Evolutionary conservation across 2,329 filamentous ascomycete genomes (phyloP), one percentile per base, ranked within the genome.

Genomic region (Sporothrix luriei): DNA sequence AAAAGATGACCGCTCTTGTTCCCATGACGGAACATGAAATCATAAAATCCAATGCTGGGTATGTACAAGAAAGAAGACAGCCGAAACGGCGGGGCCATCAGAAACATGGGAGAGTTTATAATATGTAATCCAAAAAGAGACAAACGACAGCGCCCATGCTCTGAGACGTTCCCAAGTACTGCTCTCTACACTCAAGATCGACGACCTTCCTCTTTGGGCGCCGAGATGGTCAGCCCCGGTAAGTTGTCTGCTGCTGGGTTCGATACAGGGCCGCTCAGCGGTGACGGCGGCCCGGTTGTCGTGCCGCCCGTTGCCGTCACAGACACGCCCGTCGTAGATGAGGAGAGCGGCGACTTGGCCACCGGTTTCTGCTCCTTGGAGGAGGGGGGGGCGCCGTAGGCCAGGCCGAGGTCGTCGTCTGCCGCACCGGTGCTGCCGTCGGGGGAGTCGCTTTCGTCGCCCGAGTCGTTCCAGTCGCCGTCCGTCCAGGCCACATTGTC

Each of bases 401-500:
- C 38, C 5, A 62, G n/a, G 38, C 14, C 9, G 33, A 33, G 38
- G n/a, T 62, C 57, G 1, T 62, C 57, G 11, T 62, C 57, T 9
- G 21, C 38, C 21, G 57, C 57, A 10, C 38, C 57, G 3, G 57
- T 40, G 54, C 38, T 26, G 33, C 48, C 52, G 38, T 3, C 55
- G 19, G 67, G 71, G 33, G 40, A 68, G 11, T 81, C 82, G 75
- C 78, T 83, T 70, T 84, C 82, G 55, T 80, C 79, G 52, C 79
- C 82, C 69, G 80, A 87, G 73, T 89, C 87, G 11, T 81, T 81
- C 80, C 87, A 89, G 76, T 90, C 88, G 13, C 84, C 81, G 64
- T 91, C 89, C 76, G 87, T 90, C 90, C 89, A 91, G 4, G 83
- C 84, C 68, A 85, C 81, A 3, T 86, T 89, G 74, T 90, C 88